These are phyloP conservation scores for Phanerochaete sordida DNA, from an alignment of 768 basidiomycete genomes.

Conservation along the genomic window DNA sequence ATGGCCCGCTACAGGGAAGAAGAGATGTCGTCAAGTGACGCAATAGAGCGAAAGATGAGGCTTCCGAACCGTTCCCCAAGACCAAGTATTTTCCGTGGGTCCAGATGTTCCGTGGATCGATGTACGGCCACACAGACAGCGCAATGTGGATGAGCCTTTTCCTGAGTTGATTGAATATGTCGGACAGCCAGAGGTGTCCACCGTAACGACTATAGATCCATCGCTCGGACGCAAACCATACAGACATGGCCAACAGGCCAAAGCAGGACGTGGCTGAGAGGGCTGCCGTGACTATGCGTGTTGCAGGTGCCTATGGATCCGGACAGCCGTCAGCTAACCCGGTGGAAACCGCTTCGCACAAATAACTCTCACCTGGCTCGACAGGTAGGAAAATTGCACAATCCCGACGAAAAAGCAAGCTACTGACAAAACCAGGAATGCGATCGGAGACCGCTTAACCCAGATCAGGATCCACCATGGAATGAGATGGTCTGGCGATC, in stretches of 20 bases:
- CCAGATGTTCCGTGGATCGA: background rate
- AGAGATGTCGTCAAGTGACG: background rate
- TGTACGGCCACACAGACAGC: background rate
- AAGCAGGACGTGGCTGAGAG: slow-evolving; percentile 66
- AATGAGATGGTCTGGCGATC: slow-evolving; percentile 66
- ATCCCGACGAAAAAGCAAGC: slow-evolving; percentile 74
- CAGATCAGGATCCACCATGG: slow-evolving; percentile 79
- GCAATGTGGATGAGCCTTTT: background rate
- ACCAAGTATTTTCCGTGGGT: background rate
- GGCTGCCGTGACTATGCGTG: slow-evolving; percentile 64
- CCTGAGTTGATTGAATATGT: background rate
- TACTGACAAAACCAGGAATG: slow-evolving; percentile 76
- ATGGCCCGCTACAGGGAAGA: background rate
- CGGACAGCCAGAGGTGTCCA: slow-evolving; percentile 2
- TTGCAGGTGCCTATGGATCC: slow-evolving; percentile 32
- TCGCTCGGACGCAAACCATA: slow-evolving; percentile 65
- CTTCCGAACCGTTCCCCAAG: background rate
- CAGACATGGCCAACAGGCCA: slow-evolving; percentile 59
- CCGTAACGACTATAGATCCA: slow-evolving; percentile 33
- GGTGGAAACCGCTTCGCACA: background rate
- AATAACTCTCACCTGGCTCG: slow-evolving; percentile 45
- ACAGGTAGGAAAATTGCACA: slow-evolving; percentile 71
- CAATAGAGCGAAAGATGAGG: background rate
- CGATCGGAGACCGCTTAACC: slow-evolving; percentile 76
- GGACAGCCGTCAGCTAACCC: background rate